Conservation (phyloP, 495 filamentous ascomycete genomes). For the Podospora anserina region DNA sequence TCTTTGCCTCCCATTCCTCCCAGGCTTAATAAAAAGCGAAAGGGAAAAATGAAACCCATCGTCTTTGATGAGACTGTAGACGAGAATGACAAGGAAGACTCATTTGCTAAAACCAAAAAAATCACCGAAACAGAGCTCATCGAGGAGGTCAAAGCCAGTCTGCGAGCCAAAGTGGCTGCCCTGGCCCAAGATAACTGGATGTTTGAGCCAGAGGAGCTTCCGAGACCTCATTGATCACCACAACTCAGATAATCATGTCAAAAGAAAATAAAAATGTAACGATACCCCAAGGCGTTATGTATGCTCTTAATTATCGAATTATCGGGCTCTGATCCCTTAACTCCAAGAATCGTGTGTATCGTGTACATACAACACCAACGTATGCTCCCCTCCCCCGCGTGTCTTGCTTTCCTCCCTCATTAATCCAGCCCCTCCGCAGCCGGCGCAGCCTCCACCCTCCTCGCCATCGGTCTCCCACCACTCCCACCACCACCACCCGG, state of each 20-base stretch:
- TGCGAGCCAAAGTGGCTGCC: conserved; percentile 66
- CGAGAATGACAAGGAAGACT: not conserved
- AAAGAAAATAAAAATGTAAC: not conserved
- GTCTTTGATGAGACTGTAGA: conserved; percentile 13
- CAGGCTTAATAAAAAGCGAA: not conserved
- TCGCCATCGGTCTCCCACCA: conserved; percentile 39
- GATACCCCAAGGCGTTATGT: not conserved
- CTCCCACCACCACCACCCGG: conserved; percentile 42
- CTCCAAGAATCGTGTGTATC: too few species aligned
- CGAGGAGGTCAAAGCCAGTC: conserved; percentile 66
- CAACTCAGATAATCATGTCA: not conserved
- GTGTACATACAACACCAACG: not conserved
- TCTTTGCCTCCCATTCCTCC: not conserved
- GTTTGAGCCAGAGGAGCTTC: conserved; percentile 69
- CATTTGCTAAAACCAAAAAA: not conserved
- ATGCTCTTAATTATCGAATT: not conserved
- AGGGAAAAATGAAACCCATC: not conserved
- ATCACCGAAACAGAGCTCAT: conserved; percentile 56
- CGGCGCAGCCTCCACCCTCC: conserved; percentile 45
- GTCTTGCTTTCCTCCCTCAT: not conserved
- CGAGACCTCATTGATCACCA: conserved; percentile 24
- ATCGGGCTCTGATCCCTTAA: conserved; percentile 1
- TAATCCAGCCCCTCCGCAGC: conserved; percentile 54
- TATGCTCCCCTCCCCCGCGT: not conserved
- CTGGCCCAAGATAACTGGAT: conserved; percentile 88